Base-by-base conservation (phyloP, 257 asterid genomes). In the Nicotiana noctiflora region DNA sequence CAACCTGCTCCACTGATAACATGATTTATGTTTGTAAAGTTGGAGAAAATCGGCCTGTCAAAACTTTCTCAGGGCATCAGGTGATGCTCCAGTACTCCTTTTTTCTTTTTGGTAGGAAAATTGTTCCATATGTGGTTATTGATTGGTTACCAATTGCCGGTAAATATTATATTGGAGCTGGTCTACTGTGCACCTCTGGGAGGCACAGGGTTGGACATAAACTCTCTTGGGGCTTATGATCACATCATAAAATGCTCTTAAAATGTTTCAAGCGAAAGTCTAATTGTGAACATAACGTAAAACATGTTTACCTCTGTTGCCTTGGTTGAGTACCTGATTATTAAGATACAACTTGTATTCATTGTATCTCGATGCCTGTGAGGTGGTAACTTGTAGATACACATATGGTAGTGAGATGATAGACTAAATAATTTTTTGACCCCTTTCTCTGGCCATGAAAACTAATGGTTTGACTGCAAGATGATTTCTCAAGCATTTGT, bases 1-100 rank as follows among this genome's bases (percentile, higher is more conserved):
- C 99, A 77, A 93, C 99, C 49, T 95, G 98, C 91, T 93, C 99
- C 83, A 91, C 97, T n/a, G 99, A 95, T 86, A 89, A 88, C 89
- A 93, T 92, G 99, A 95, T 95, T 85, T 88, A 89, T 89, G 95
- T 95, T 83, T 92, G 99, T 84, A 92, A 93, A 91, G 90, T 95
- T 81, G 99, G 99, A 74, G 99, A 92, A 85, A 90, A 81, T 82
- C 89, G 91, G 66, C 99, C 99, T 8, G 86, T 91, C 79, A 93
- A 89, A 90, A 86, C 87, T 81, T 93, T 93, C 77, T 57, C 93
- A 6, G 99, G 98, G 60, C 99, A 95, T 90, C 92, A 91, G 98
- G 98, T 95, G 61, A 76, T 78, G 83, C 82, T 61, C 65, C 64
- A 55, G 67, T 72, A 34, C 52, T 78, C 68, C 27, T 27, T 27